Percentiles rank a stretch among this genome's conserved stretches.
Conservation (phyloP, 495 filamentous ascomycete species). For the Hyaloscypha hepaticicola region DNA sequence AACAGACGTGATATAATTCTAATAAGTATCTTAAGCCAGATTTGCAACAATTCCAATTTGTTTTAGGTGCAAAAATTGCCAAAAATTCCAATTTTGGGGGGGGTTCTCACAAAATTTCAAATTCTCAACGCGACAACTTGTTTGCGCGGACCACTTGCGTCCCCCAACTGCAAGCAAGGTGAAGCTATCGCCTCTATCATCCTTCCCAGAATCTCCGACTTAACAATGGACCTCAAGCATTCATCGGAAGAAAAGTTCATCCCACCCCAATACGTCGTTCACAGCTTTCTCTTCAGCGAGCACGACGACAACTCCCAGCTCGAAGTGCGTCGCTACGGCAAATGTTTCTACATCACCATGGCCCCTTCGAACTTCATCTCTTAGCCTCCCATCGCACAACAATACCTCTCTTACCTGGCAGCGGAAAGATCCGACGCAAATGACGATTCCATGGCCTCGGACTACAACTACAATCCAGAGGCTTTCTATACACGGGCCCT, state of each 20-base stretch:
- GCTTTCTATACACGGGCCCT: slow-evolving; percentile 23
- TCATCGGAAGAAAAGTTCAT: slow-evolving; percentile 11
- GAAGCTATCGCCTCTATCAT: slow-evolving; percentile 6
- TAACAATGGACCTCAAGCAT: slow-evolving; percentile 4
- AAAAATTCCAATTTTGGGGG: too few species aligned
- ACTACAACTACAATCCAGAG: slow-evolving; percentile 13
- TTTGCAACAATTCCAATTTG: too few species aligned
- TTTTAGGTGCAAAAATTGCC: too few species aligned
- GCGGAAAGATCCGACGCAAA: slow-evolving; percentile 20
- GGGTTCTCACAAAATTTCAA: too few species aligned
- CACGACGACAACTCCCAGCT: slow-evolving; percentile 24
- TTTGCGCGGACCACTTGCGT: too few species aligned
- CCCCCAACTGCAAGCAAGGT: too few species aligned
- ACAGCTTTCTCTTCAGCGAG: slow-evolving; percentile 14
- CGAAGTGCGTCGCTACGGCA: slow-evolving; percentile 21
- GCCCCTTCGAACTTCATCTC: slow-evolving; percentile 14
- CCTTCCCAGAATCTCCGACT: slow-evolving; percentile 3
- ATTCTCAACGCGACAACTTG: too few species aligned
- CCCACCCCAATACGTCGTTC: slow-evolving; percentile 21
- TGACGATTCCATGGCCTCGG: slow-evolving; percentile 10
- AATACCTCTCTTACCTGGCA: slow-evolving; percentile 22
- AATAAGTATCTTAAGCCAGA: too few species aligned
- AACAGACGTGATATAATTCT: too few species aligned
- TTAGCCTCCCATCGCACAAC: slow-evolving; percentile 18
- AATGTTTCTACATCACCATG: slow-evolving; percentile 26